phyloP scores from a whole-genome alignment of 2,329 filamentous ascomycete species.

The Grosmannia serpens region DNA sequence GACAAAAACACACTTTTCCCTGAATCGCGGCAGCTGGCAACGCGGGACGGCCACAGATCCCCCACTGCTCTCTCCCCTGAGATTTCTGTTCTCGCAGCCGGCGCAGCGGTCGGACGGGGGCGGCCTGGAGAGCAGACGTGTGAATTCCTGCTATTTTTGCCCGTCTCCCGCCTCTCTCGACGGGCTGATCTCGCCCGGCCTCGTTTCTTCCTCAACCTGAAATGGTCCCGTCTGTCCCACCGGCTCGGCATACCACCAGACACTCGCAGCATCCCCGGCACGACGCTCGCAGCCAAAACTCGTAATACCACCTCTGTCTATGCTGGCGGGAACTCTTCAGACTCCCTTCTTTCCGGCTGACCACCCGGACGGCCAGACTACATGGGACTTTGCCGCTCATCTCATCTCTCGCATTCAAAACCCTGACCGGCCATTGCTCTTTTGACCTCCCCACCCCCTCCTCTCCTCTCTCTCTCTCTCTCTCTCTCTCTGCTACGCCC shows the following conservation, averaged over 20 bases:
- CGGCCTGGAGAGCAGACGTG: too few species aligned
- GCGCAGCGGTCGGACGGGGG: too few species aligned
- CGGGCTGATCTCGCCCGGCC: not conserved
- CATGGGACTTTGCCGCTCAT: not conserved
- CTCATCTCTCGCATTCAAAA: not conserved
- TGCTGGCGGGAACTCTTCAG: too few species aligned
- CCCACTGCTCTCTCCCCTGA: not conserved
- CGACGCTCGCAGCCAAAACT: not conserved
- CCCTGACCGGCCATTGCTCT: not conserved
- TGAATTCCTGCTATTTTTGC: too few species aligned
- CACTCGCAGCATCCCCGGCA: not conserved
- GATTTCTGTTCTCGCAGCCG: not conserved
- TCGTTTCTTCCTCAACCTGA: not conserved
- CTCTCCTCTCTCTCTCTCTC: not conserved
- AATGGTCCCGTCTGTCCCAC: not conserved
- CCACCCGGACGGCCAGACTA: not conserved
- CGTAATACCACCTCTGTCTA: not conserved
- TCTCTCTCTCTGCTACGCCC: not conserved
- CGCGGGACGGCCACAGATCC: not conserved
- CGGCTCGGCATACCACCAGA: not conserved
- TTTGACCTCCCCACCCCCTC: not conserved
- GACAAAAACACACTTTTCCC: too few species aligned
- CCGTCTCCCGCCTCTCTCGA: not conserved
- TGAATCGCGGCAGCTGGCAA: not conserved
- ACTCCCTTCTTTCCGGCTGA: not conserved